Conservation (phyloP, 441 rosid species). For the Macaranga tanarius region DNA sequence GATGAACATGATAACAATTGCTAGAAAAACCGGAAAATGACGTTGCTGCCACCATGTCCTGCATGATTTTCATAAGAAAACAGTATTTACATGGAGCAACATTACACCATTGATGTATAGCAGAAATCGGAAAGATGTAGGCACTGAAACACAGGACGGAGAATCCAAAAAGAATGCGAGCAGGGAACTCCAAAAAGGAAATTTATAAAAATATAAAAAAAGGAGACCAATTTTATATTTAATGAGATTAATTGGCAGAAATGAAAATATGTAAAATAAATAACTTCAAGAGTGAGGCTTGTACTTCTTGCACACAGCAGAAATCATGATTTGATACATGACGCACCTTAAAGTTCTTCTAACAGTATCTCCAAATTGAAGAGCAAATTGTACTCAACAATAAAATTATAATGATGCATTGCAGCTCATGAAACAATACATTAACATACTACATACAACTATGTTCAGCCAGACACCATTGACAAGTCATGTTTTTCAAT, state of each 20-base stretch:
- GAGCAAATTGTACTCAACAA: neutral
- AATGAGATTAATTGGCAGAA: neutral
- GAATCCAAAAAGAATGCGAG: neutral
- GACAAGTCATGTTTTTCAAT: no score
- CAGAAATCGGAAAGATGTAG: neutral
- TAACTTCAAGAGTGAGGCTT: neutral
- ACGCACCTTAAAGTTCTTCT: neutral
- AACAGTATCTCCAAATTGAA: neutral
- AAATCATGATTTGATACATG: neutral
- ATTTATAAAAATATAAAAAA: neutral
- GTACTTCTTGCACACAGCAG: neutral
- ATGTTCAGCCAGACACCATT: no score
- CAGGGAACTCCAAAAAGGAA: neutral
- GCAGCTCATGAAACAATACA: neutral
- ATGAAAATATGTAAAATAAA: neutral
- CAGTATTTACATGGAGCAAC: neutral
- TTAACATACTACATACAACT: no score
- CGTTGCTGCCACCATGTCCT: constrained; percentile 68
- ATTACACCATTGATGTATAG: neutral
- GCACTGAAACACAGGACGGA: neutral
- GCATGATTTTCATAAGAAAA: constrained; percentile 26
- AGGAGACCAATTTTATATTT: neutral
- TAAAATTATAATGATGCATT: no score
- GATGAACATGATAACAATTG: constrained; percentile 22
- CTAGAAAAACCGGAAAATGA: constrained; percentile 28